Percentiles rank a stretch among this genome's conserved stretches.
These are phyloP conservation scores for Candida morakotiae DNA, from an alignment of 805 yeast species.

Conservation along the genomic window DNA sequence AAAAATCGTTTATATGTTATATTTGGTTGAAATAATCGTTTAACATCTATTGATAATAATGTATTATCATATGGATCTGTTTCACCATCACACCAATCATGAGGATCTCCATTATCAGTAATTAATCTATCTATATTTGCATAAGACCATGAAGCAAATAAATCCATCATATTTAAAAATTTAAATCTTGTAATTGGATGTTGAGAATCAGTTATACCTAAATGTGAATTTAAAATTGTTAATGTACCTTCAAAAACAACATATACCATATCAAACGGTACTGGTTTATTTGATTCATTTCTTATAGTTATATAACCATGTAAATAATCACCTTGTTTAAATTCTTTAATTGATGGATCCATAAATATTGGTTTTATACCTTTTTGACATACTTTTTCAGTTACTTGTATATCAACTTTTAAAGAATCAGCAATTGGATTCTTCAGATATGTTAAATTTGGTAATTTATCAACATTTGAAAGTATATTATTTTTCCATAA, in stretches of 20 bases:
- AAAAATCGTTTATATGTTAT: slow-evolving; percentile 39
- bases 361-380: slow-evolving; percentile 33
- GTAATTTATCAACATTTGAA: slow-evolving; percentile 38
- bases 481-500: slow-evolving; percentile 40
- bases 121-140: slow-evolving; percentile 38
- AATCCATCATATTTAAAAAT: slow-evolving; percentile 40
- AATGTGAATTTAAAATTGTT: slow-evolving; percentile 20
- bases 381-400: slow-evolving; percentile 36
- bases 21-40: slow-evolving; percentile 33
- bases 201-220: slow-evolving; percentile 16
- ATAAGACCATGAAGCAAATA: slow-evolving; percentile 42
- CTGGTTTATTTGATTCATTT: slow-evolving; percentile 26
- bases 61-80: slow-evolving; percentile 39
- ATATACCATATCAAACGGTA: slow-evolving; percentile 42
- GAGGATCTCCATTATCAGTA: slow-evolving; percentile 38
- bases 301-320: slow-evolving; percentile 40
- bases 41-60: slow-evolving; percentile 30
- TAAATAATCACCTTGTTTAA: slow-evolving; percentile 37
- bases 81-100: slow-evolving; percentile 45
- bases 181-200: slow-evolving; percentile 27
- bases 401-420: slow-evolving; percentile 31
- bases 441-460: slow-evolving; percentile 26
- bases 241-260: slow-evolving; percentile 39
- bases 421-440: slow-evolving; percentile 24
- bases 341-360: slow-evolving; percentile 30